phyloP scores from a whole-genome alignment of 2,329 filamentous ascomycete genomes.

The Cladorrhinum sp. region DNA sequence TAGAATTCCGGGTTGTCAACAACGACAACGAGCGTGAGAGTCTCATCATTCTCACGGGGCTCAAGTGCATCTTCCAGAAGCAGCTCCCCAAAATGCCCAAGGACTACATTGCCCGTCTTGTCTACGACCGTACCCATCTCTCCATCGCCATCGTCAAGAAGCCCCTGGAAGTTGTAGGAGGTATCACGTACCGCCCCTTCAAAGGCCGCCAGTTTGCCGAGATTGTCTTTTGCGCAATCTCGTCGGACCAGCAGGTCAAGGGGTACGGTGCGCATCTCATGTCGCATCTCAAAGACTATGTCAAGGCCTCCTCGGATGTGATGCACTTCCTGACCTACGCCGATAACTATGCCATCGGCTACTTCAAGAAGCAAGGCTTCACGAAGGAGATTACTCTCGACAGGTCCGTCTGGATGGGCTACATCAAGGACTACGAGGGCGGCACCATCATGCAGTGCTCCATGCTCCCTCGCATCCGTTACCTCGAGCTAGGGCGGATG shows the following conservation, averaged over 20 bases:
- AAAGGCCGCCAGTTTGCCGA: slow-evolving; percentile 90
- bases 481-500: slow-evolving; percentile 90
- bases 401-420: slow-evolving; percentile 93
- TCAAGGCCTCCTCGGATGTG: slow-evolving; percentile 92
- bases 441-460: slow-evolving; percentile 99
- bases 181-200: slow-evolving; percentile 95
- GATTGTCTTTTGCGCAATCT: slow-evolving; percentile 98
- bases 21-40: slow-evolving; percentile 88
- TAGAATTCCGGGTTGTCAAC: slow-evolving; percentile 97
- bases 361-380: slow-evolving; percentile 99
- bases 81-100: slow-evolving; percentile 99
- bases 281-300: slow-evolving; percentile 97
- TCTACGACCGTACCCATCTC: slow-evolving; percentile 94
- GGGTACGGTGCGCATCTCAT: slow-evolving; percentile 97
- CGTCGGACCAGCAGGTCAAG: slow-evolving; percentile 96
- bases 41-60: slow-evolving; percentile 87
- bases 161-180: slow-evolving; percentile 90
- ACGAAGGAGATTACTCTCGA: slow-evolving; percentile 97
- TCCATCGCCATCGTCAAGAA: slow-evolving; percentile 98
- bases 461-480: slow-evolving; percentile 92
- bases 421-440: slow-evolving; percentile 99
- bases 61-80: slow-evolving; percentile 98
- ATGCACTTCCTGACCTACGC: slow-evolving; percentile 99
- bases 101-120: slow-evolving; percentile 94
- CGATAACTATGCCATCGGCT: slow-evolving; percentile 97